Conservation (phyloP, 2,329 filamentous ascomycete genomes). For the Trichoderma sp. region DNA sequence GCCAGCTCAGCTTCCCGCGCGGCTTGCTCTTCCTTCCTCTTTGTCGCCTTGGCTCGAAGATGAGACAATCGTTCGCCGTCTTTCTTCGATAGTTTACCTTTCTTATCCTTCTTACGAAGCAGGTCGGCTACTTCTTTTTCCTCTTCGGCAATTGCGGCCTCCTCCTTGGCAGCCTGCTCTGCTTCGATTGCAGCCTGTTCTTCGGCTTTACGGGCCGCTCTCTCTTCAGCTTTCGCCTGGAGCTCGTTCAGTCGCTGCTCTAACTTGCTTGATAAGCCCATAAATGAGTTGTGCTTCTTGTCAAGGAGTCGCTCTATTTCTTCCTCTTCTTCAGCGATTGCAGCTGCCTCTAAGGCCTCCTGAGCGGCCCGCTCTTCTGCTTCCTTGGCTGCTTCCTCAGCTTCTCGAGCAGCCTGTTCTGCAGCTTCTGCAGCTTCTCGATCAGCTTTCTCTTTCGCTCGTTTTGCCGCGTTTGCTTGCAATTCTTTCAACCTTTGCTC, state of each 20-base stretch:
- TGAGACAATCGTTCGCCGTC: conserved; percentile 1
- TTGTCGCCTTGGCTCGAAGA: not conserved
- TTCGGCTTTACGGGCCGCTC: conserved; percentile 31
- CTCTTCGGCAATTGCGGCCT: conserved; percentile 15
- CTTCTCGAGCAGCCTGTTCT: conserved; percentile 27
- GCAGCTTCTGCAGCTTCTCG: conserved; percentile 26
- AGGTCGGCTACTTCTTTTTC: conserved; percentile 4
- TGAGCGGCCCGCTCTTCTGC: conserved; percentile 16
- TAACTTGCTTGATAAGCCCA: conserved; percentile 24
- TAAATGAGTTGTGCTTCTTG: conserved; percentile 47
- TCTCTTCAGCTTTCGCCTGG: conserved; percentile 6
- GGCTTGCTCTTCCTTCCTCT: conserved; percentile 22
- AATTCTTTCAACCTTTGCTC: not conserved
- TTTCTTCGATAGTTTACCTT: conserved; percentile 12
- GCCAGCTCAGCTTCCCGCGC: conserved; percentile 20
- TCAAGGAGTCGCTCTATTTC: conserved; percentile 45
- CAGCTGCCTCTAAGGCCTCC: conserved; percentile 23
- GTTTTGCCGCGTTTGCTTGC: not conserved
- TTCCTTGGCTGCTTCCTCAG: conserved; percentile 28
- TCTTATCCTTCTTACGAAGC: conserved; percentile 9
- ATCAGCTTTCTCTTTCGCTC: not conserved
- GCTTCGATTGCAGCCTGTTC: conserved; percentile 23
- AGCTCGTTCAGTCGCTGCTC: not conserved
- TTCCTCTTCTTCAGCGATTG: conserved; percentile 35
- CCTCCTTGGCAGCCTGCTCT: conserved; percentile 22